These are phyloP conservation scores for Teratosphaeria zuluensis DNA, from an alignment of 2,329 filamentous ascomycete species.

Conservation along the genomic window DNA sequence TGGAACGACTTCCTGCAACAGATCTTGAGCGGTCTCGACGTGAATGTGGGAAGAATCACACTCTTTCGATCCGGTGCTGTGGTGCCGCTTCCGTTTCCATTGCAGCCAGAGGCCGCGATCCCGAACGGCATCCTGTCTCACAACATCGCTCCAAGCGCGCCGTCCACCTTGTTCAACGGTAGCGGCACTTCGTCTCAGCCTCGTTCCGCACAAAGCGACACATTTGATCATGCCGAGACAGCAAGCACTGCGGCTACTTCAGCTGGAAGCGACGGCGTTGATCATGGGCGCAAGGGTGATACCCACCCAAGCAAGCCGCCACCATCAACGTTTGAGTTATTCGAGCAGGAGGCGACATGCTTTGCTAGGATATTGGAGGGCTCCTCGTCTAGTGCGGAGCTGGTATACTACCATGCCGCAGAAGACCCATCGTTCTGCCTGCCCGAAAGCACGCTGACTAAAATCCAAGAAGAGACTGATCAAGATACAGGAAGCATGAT, in stretches of 20 bases:
- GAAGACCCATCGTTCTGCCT: background rate
- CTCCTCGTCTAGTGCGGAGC: background rate
- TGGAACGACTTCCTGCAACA: background rate
- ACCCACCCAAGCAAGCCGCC: background rate
- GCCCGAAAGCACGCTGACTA: background rate
- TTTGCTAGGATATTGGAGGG: background rate
- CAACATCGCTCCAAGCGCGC: background rate
- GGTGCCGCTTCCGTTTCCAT: background rate
- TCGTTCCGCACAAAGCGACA: background rate
- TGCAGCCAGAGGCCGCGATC: background rate
- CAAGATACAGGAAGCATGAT: background rate
- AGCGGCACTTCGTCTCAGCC: background rate
- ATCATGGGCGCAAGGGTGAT: background rate
- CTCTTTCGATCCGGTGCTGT: background rate
- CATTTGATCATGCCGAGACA: background rate
- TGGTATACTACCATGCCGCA: background rate
- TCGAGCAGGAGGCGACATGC: background rate
- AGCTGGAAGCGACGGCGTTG: background rate
- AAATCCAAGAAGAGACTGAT: background rate
- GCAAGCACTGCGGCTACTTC: background rate
- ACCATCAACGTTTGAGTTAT: background rate
- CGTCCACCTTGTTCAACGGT: background rate
- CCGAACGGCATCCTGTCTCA: background rate
- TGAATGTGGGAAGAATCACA: background rate
- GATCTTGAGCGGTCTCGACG: background rate